Conservation (phyloP, 2,329 filamentous ascomycete species). For the Iodosphaeria phyllophila region DNA sequence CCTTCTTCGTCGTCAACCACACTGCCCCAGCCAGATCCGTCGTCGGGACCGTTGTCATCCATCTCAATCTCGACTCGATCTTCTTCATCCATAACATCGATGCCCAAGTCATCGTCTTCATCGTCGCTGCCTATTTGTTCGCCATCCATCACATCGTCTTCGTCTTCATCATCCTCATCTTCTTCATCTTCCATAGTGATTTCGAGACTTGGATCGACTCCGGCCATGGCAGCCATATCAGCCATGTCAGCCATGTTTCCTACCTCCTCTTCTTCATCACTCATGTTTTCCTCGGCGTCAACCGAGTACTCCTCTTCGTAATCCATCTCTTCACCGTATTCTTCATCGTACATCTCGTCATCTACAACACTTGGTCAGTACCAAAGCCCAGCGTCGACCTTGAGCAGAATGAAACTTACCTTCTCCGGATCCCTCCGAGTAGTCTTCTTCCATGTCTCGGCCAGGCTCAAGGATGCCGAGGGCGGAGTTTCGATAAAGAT, state of each 20-base stretch:
- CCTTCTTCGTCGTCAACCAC: conserved; percentile 37
- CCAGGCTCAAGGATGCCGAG: conserved; percentile 84
- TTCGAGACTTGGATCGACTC: conserved; percentile 45
- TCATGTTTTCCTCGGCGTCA: conserved; percentile 73
- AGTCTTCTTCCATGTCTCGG: conserved; percentile 49
- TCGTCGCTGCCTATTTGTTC: conserved; percentile 36
- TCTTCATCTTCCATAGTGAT: conserved; percentile 63
- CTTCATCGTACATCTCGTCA: conserved; percentile 84
- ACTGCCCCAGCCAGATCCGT: conserved; percentile 43
- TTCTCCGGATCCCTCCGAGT: conserved; percentile 55
- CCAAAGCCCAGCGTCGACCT: background rate
- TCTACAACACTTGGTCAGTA: conserved; percentile 17
- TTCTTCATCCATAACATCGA: conserved; percentile 35
- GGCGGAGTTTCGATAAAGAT: conserved; percentile 90
- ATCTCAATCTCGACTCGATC: conserved; percentile 43
- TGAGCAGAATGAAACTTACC: conserved; percentile 18
- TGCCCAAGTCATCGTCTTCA: conserved; percentile 39
- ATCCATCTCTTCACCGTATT: conserved; percentile 84
- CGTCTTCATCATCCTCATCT: conserved; percentile 46
- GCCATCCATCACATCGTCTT: conserved; percentile 37
- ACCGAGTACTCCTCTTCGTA: conserved; percentile 60
- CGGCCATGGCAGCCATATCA: conserved; percentile 43
- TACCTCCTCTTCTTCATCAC: conserved; percentile 73
- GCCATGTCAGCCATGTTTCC: conserved; percentile 77
- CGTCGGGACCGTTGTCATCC: conserved; percentile 36